phyloP scores from a whole-genome alignment of 1,284 basidiomycete species.

The Dichomitus squalens region DNA sequence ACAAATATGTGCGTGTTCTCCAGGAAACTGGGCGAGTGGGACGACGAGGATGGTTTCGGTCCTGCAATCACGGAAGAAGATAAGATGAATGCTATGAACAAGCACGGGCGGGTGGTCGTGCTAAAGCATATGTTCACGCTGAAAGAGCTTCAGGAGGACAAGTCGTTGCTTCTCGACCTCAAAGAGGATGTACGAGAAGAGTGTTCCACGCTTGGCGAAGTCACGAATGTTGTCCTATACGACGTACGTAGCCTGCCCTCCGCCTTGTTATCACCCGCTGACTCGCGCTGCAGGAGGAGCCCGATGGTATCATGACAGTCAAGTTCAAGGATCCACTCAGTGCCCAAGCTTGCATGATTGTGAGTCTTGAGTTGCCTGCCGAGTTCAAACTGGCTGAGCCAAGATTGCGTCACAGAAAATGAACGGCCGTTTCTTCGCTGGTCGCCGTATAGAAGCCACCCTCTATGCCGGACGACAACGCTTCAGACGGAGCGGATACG shows the following conservation, averaged over 20 bases:
- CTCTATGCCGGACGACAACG: slow-evolving; percentile 81
- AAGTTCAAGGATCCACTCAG: slow-evolving; percentile 90
- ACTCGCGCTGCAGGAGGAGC: slow-evolving; percentile 68
- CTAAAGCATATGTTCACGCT: slow-evolving; percentile 95
- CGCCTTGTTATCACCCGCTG: slow-evolving; percentile 3
- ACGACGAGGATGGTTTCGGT: slow-evolving; percentile 83
- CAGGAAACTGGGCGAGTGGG: slow-evolving; percentile 87
- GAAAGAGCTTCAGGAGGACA: slow-evolving; percentile 86
- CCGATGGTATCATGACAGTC: slow-evolving; percentile 94
- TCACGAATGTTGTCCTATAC: slow-evolving; percentile 96
- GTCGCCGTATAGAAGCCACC: slow-evolving; percentile 80
- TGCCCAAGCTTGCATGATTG: slow-evolving; percentile 88
- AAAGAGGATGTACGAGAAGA: slow-evolving; percentile 98
- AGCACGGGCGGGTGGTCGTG: slow-evolving; percentile 82
- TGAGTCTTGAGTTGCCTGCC: slow-evolving; percentile 41
- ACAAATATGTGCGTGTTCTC: not conserved
- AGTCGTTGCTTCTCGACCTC: slow-evolving; percentile 86
- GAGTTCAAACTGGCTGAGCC: not conserved
- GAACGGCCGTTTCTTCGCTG: slow-evolving; percentile 93
- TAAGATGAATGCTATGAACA: slow-evolving; percentile 45
- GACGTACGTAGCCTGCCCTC: slow-evolving; percentile 66
- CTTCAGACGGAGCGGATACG: slow-evolving; percentile 74
- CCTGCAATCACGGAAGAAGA: slow-evolving; percentile 63
- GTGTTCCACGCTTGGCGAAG: slow-evolving; percentile 88
- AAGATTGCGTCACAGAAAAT: slow-evolving; percentile 73